Evolutionary conservation across 73 alveolate genomes (phyloP), one percentile per base, ranked within the genome.

Genomic region (Diophrys appendiculata): DNA sequence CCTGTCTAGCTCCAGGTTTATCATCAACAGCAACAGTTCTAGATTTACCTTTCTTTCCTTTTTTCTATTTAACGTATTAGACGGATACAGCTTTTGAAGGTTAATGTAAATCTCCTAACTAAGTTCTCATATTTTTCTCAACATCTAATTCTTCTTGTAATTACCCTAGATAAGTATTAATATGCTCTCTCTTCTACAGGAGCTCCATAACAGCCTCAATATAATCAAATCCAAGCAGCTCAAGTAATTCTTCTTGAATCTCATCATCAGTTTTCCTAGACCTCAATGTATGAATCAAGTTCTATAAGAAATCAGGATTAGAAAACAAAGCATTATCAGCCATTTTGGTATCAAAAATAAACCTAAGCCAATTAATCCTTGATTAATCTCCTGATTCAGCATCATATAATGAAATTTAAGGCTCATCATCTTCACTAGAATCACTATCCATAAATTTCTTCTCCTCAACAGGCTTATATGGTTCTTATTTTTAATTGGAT

Each of bases 281-380:
- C 30, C 71, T 33, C 65, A 90, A 34, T 18, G 73, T 74, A 23
- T 31, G 67, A 1, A 90, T 90, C 8, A 90, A 64, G 32, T 77
- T 80, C 25, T 54, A 71, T 29, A 84, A 55, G 35, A 77, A 87
- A 1, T 34, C 74, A 2, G 74, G 68, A 53, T 67, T 77, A 53
- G 72, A 72, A 8, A 67, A 76, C 64, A 43, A 82, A 26, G 68
- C 92, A 29, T 55, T 70, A 11, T 30, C 73, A 23, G 52, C 33
- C 29, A 78, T 52, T 53, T 80, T 31, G 33, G 56, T 72, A 52
- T 80, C 87, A 65, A 72, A 26, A 33, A 80, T 64, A 28, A 64
- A 86, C 79, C 73, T 86, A 72, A 86, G 64, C 93, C 93, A 86
- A 76, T 86, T 86, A 22, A 86, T 82, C 35, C 79, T 86, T 54